Evolutionary conservation across 345 rosid species (phyloP).

Genomic region (Citrus mangshanensis): DNA sequence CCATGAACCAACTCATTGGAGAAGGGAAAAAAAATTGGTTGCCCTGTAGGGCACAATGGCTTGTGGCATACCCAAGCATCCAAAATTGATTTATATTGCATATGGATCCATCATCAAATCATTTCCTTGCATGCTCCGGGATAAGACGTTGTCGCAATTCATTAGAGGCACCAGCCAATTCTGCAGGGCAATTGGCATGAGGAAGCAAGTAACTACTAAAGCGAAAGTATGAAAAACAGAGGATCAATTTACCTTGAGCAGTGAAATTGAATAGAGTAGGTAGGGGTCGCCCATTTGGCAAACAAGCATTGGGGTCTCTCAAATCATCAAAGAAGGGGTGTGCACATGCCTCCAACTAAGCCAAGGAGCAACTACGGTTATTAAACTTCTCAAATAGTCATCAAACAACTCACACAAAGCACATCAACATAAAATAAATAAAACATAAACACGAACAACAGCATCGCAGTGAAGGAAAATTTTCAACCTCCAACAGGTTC

Average conservation of each 20-base stretch:
- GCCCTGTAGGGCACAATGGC: not conserved
- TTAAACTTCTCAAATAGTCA: not conserved
- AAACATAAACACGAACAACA: not conserved
- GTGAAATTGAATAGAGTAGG: conserved; percentile 93
- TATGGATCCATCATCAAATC: conserved; percentile 16
- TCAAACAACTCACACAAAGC: not conserved
- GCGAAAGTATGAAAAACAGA: not conserved
- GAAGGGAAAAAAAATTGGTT: not conserved
- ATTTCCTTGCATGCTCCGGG: conserved; percentile 57
- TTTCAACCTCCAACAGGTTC: not conserved
- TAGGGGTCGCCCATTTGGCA: conserved; percentile 85
- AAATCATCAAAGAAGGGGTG: conserved; percentile 93
- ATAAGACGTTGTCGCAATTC: conserved; percentile 80
- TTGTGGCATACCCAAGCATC: conserved; percentile 14
- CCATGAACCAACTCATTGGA: not conserved
- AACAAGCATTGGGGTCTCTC: conserved; percentile 67
- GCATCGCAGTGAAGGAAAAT: not conserved
- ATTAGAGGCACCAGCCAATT: conserved; percentile 73
- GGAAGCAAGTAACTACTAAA: not conserved
- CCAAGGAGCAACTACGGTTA: not conserved
- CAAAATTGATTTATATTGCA: conserved; percentile 16
- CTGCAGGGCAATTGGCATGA: conserved; percentile 41
- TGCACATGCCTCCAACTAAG: conserved; percentile 95
- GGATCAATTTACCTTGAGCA: conserved; percentile 59
- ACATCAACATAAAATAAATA: not conserved